phyloP scores from a whole-genome alignment of 176 grass and related monocot species.

The Triticum turgidum region DNA sequence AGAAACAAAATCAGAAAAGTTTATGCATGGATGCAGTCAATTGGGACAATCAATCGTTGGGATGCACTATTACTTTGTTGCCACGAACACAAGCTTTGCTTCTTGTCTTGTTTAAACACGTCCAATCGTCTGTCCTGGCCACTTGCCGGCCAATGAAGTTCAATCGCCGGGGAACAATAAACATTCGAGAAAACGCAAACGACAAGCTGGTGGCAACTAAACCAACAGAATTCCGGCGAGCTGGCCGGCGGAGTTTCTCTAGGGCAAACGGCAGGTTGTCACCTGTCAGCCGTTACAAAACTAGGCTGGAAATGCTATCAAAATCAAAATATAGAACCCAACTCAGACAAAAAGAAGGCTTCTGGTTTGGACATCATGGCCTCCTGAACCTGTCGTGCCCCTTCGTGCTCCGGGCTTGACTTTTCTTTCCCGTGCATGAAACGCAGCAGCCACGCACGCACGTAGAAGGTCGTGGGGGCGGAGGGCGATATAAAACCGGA shows the following conservation, averaged over 20 bases:
- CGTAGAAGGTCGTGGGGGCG: neutral
- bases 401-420: neutral
- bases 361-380: too few relatives aligned
- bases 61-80: neutral
- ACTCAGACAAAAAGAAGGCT: too few relatives aligned
- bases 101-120: neutral
- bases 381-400: neutral
- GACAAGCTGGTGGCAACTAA: neutral
- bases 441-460: neutral
- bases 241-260: slow-evolving; percentile 3
- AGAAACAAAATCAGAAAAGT: neutral
- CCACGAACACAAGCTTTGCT: neutral
- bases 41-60: neutral
- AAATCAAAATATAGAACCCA: too few relatives aligned
- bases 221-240: neutral
- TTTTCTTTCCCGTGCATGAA: slow-evolving; percentile 11
- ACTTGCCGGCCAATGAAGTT: neutral
- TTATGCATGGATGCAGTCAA: neutral
- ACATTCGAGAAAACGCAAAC: neutral
- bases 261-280: neutral
- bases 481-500: neutral
- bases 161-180: neutral
- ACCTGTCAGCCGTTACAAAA: neutral
- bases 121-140: neutral
- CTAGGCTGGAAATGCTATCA: too few relatives aligned